A percentile compares a stretch with the other conserved stretches of the same genome.
phyloP scores from a whole-genome alignment of 148 eudicot species.

The Euryodendron excelsum region DNA sequence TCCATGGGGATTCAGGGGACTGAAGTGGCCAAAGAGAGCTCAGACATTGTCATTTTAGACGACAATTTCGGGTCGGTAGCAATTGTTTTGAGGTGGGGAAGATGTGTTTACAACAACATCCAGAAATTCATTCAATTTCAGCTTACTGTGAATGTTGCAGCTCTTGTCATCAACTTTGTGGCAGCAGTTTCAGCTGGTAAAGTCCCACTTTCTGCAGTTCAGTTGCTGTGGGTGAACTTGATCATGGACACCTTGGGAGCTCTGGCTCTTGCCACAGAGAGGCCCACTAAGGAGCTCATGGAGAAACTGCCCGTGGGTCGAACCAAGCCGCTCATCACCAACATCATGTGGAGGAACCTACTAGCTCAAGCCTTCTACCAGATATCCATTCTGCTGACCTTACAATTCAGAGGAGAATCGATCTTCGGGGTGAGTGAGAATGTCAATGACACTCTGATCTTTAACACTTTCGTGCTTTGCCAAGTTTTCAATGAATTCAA shows the following conservation, averaged over 20 bases:
- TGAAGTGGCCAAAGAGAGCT: no score
- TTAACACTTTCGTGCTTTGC: constrained; percentile 19
- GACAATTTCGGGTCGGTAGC: no score
- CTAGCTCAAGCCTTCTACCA: constrained; percentile 5
- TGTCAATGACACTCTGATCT: constrained; percentile 7
- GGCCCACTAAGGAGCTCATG: constrained; percentile 6
- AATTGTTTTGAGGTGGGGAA: no score
- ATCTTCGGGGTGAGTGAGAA: neutral
- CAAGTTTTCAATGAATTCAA: constrained; percentile 12
- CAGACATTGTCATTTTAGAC: no score
- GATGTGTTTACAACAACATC: no score
- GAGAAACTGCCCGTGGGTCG: neutral
- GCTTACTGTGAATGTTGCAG: neutral
- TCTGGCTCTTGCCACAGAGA: constrained; percentile 24
- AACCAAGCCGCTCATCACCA: neutral
- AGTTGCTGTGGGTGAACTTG: constrained; percentile 21
- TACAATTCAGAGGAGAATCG: neutral
- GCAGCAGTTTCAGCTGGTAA: constrained; percentile 16
- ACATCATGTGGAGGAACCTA: constrained; percentile 7
- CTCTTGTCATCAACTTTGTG: constrained; percentile 16
- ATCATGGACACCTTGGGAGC: constrained; percentile 19
- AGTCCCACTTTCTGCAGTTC: constrained; percentile 18
- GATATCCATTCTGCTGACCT: neutral
- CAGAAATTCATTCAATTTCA: neutral
- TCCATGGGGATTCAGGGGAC: no score